Evolutionary conservation across 805 yeast genomes (phyloP).

Genomic region (Zygotorulaspora sp.): DNA sequence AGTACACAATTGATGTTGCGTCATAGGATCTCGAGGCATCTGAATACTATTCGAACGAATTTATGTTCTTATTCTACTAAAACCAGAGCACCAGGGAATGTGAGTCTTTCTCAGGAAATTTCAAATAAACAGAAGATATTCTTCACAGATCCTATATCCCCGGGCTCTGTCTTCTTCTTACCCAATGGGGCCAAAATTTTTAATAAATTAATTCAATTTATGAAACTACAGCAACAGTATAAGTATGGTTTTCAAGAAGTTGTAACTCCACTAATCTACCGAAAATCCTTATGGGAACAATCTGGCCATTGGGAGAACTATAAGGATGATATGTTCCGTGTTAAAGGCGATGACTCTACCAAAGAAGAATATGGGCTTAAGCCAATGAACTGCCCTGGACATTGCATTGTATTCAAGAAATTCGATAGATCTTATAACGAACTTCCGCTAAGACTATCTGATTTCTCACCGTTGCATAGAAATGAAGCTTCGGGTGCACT

Average conservation of each 20-base stretch:
- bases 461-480: conserved; percentile 87
- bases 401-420: conserved; percentile 74
- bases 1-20: not conserved
- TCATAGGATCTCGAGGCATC: not conserved
- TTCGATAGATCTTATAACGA: conserved; percentile 80
- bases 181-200: conserved; percentile 90
- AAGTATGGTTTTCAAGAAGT: conserved; percentile 87
- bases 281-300: conserved; percentile 76
- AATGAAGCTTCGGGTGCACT: conserved; percentile 94
- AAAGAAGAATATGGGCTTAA: conserved; percentile 70
- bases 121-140: conserved; percentile 68
- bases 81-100: conserved; percentile 6
- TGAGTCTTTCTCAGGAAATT: conserved; percentile 15
- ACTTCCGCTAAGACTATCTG: conserved; percentile 78
- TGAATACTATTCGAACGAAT: not conserved
- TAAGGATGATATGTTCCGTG: conserved; percentile 89
- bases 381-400: conserved; percentile 97
- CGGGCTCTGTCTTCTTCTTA: conserved; percentile 87
- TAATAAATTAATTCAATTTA: conserved; percentile 71
- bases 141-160: conserved; percentile 74
- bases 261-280: conserved; percentile 84
- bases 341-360: conserved; percentile 47
- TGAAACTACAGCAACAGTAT: conserved; percentile 70
- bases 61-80: conserved; percentile 3
- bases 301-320: conserved; percentile 97